These are phyloP conservation scores for Emericellopsis atlantica DNA, from an alignment of 2,329 filamentous ascomycete genomes.

Conservation along the genomic window DNA sequence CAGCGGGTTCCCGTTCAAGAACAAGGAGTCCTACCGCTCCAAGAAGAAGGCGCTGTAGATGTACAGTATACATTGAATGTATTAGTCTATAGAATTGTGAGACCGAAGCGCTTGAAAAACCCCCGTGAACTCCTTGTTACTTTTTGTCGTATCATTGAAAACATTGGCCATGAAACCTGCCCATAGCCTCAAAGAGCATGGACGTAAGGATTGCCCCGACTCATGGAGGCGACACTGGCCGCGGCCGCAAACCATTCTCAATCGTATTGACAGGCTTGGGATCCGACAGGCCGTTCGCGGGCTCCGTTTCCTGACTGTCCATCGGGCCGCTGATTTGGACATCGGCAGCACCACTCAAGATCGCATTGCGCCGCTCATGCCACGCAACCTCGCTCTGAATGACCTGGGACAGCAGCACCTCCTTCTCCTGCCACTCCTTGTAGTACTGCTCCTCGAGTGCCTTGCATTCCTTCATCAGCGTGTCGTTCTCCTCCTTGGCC, in stretches of 20 bases:
- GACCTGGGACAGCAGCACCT: conserved; percentile 63
- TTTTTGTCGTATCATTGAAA: too few relatives aligned
- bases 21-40: conserved; percentile 19
- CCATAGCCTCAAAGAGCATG: too few relatives aligned
- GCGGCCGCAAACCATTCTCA: conserved; percentile 2
- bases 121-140: neutral
- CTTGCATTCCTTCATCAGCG: conserved; percentile 52
- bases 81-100: too few relatives aligned
- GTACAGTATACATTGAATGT: neutral
- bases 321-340: conserved; percentile 24
- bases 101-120: neutral
- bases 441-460: conserved; percentile 53
- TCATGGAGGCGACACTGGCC: too few relatives aligned
- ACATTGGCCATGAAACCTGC: too few relatives aligned
- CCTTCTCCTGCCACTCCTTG: conserved; percentile 69
- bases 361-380: conserved; percentile 42
- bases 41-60: conserved; percentile 23
- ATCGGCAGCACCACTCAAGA: conserved; percentile 34
- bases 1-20: conserved; percentile 25
- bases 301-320: neutral
- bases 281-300: neutral
- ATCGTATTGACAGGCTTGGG: neutral
- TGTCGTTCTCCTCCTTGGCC: conserved; percentile 55
- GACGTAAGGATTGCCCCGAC: too few relatives aligned
- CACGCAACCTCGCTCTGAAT: conserved; percentile 55